Evolutionary conservation across 495 filamentous ascomycete genomes (phyloP).

Genomic region (Aspergillus asperescens): DNA sequence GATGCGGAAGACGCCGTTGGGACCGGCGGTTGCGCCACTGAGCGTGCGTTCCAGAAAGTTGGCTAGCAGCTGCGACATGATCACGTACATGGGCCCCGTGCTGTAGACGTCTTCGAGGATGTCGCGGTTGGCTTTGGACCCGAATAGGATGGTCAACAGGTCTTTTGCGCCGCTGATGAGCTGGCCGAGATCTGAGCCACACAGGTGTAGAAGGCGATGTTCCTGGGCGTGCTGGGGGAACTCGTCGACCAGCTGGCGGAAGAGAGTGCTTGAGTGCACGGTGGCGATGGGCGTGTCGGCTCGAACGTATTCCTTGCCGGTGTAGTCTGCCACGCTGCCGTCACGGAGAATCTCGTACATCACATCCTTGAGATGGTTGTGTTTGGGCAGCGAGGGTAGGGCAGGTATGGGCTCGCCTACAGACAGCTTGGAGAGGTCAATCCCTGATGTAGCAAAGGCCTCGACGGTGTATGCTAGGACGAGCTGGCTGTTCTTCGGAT

Average conservation of each 20-base stretch:
- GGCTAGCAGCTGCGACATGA: background rate
- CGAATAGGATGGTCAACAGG: conserved; percentile 27
- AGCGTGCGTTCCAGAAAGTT: conserved; percentile 10
- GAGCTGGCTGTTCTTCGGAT: conserved; percentile 23
- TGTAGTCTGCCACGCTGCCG: background rate
- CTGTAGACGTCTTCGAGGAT: conserved; percentile 27
- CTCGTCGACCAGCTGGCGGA: background rate
- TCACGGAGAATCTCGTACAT: background rate
- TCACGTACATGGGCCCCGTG: conserved; percentile 24
- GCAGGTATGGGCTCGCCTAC: background rate
- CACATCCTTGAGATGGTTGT: background rate
- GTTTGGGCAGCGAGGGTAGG: background rate
- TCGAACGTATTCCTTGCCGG: background rate
- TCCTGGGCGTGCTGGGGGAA: conserved; percentile 25
- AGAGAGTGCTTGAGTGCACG: background rate
- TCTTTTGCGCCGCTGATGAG: conserved; percentile 28
- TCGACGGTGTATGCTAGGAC: conserved; percentile 34
- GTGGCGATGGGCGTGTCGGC: background rate
- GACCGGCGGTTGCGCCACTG: no score
- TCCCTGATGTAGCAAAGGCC: conserved; percentile 39
- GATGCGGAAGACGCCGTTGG: conserved; percentile 25
- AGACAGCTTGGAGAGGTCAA: conserved; percentile 19
- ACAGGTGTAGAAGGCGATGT: conserved; percentile 23
- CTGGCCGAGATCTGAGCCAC: conserved; percentile 17
- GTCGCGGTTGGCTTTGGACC: conserved; percentile 20